Evolutionary conservation across 2,329 filamentous ascomycete species (phyloP), one percentile per base, ranked within the genome.

Genomic region (Cytospora paraplurivora): DNA sequence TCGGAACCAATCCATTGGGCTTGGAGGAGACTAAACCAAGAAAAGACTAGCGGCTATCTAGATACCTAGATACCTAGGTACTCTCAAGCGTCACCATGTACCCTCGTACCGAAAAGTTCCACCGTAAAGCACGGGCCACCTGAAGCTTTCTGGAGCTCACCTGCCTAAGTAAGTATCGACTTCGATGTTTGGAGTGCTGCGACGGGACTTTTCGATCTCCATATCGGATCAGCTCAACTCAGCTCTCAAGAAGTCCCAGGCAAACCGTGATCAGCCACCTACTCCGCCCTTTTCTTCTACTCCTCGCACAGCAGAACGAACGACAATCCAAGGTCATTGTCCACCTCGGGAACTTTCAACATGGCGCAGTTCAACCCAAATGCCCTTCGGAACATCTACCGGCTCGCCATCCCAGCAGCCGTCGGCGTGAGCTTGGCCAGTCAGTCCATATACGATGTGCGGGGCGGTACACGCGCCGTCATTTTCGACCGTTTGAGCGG

Each of bases 401-500:
- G 83, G 71, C 83, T 82, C 76, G 91, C 91, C 67, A 79, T 97
- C 60, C 93, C 94, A 54, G 83, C 86, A 63, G 87, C 90, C 66
- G 77, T 91, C 70, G 91, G 84, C 70, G 80, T 86, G 70, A 84
- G 86, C 62, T 73, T 94, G 66, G 80, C 86, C 69, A 89, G 93
- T 77, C 85, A 91, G 69, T 92, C 93, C 64, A 86, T 99, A 67
- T 99, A 97, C 88, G 95, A 99, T 78, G 95, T 99, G 75, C 93
- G 92, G 76, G 95, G 95, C 75, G 95, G 95, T 72, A 90, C 89
- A 68, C 88, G 95, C 73, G 95, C 95, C 67, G 93, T 99, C 79
- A 99, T 99, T 82, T 99, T 99, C 82, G 96, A 99, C 82, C 85
- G 95, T 68, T 70, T 98, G 70, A 85, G 88, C 57, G 95, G 95